Evolutionary conservation across 371 early-diverging fungal species (phyloP).

Genomic region (Lichtheimia hyalospora): DNA sequence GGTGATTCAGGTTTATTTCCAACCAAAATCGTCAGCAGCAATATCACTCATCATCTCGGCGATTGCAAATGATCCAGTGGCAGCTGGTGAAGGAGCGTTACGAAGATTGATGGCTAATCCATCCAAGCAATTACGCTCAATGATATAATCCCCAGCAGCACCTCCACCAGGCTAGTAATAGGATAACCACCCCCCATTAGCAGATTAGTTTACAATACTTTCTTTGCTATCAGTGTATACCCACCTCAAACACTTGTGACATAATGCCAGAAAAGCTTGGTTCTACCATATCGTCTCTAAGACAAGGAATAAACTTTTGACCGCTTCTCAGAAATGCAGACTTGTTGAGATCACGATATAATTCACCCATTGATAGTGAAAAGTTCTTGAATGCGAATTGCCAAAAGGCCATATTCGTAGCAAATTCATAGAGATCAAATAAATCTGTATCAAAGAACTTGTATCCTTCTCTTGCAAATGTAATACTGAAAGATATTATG

Average conservation of each 20-base stretch:
- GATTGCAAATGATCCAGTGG: constrained; percentile 46
- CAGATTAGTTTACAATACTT: background rate
- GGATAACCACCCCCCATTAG: background rate
- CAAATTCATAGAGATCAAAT: constrained; percentile 30
- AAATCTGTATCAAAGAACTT: constrained; percentile 37
- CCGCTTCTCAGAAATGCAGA: constrained; percentile 41
- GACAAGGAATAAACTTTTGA: constrained; percentile 34
- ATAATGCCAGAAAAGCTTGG: constrained; percentile 49
- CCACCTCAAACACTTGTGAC: constrained; percentile 47
- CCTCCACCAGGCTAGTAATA: constrained; percentile 30
- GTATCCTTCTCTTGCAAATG: constrained; percentile 49
- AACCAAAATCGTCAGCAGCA: constrained; percentile 44
- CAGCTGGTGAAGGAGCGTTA: constrained; percentile 51
- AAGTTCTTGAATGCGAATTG: constrained; percentile 44
- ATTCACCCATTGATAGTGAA: constrained; percentile 39
- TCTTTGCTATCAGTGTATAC: background rate
- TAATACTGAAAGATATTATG: constrained; percentile 15
- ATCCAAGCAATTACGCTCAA: constrained; percentile 46
- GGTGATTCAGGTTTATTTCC: constrained; percentile 6
- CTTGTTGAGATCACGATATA: constrained; percentile 46
- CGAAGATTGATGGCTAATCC: constrained; percentile 42
- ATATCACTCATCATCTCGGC: constrained; percentile 42
- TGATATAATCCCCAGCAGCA: constrained; percentile 47
- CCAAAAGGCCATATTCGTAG: constrained; percentile 37
- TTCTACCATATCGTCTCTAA: constrained; percentile 48